These are phyloP conservation scores for Naegleria gruberi DNA, from an alignment of 208 protist genomes.

Conservation along the genomic window DNA sequence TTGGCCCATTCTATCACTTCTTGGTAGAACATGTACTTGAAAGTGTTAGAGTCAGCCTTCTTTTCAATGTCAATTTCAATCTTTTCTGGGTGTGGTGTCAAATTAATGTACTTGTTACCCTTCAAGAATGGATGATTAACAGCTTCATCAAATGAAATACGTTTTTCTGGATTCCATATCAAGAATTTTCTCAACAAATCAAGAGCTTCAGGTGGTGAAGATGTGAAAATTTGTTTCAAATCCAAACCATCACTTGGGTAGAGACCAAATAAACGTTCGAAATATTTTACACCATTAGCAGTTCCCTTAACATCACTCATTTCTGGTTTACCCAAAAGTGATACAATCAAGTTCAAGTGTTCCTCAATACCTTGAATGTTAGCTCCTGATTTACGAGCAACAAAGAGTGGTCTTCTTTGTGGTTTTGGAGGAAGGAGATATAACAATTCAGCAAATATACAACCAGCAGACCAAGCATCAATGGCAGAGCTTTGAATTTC, in stretches of 20 bases:
- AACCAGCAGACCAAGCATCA: neutral
- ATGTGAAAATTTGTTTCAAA: neutral
- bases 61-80: neutral
- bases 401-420: neutral
- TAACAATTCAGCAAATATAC: constrained; percentile 9
- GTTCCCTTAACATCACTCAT: neutral
- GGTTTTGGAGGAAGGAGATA: neutral
- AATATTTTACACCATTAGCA: neutral
- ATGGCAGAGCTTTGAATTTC: neutral
- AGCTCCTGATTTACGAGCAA: neutral
- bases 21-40: neutral
- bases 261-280: neutral
- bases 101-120: neutral
- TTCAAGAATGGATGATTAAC: constrained; percentile 3
- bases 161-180: neutral
- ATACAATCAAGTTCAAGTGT: neutral
- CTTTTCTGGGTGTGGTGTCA: neutral
- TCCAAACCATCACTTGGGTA: neutral
- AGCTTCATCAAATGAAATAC: neutral
- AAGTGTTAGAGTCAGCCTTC: neutral
- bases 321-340: neutral
- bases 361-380: neutral
- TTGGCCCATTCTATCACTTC: neutral
- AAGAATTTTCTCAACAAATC: neutral
- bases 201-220: neutral